phyloP scores from a whole-genome alignment of 768 basidiomycete species.

The Leccinum sublutescens region DNA sequence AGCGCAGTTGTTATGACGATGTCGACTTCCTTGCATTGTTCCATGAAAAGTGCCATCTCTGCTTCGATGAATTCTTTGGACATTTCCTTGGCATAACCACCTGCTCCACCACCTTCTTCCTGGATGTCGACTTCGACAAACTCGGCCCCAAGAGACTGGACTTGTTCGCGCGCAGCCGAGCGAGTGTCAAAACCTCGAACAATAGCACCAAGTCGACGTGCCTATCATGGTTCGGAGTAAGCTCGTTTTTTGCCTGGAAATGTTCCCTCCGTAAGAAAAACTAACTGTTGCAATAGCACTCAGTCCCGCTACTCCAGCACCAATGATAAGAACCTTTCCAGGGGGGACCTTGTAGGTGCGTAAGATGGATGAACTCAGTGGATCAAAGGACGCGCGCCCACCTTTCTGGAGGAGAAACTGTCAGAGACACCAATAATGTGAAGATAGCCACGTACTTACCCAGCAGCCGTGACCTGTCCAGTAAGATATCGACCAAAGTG shows the following conservation, averaged over 20 bases:
- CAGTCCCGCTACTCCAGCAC: slow-evolving; percentile 85
- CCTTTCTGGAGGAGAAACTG: slow-evolving; percentile 38
- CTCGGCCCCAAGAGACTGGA: slow-evolving; percentile 87
- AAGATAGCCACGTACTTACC: slow-evolving; percentile 46
- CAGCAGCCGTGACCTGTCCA: slow-evolving; percentile 89
- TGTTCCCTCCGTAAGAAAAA: neutral
- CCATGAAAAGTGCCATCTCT: slow-evolving; percentile 85
- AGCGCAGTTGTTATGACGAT: slow-evolving; percentile 87
- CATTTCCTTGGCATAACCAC: slow-evolving; percentile 90
- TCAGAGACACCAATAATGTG: slow-evolving; percentile 6
- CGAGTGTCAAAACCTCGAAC: slow-evolving; percentile 89
- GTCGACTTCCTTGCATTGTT: slow-evolving; percentile 87
- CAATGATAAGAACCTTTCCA: slow-evolving; percentile 83
- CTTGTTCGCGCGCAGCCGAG: slow-evolving; percentile 82
- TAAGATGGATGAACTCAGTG: slow-evolving; percentile 16
- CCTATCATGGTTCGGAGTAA: slow-evolving; percentile 40
- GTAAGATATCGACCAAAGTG: slow-evolving; percentile 88
- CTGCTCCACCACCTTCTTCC: slow-evolving; percentile 80
- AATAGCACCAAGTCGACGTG: slow-evolving; percentile 80
- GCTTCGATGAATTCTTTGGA: slow-evolving; percentile 86
- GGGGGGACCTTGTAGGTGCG: slow-evolving; percentile 63
- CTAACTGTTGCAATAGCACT: slow-evolving; percentile 83
- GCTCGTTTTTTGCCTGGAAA: neutral
- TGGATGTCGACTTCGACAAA: slow-evolving; percentile 79
- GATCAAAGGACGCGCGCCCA: slow-evolving; percentile 16